phyloP scores from a whole-genome alignment of 2,329 filamentous ascomycete genomes.

The Xylariaceae sp. region DNA sequence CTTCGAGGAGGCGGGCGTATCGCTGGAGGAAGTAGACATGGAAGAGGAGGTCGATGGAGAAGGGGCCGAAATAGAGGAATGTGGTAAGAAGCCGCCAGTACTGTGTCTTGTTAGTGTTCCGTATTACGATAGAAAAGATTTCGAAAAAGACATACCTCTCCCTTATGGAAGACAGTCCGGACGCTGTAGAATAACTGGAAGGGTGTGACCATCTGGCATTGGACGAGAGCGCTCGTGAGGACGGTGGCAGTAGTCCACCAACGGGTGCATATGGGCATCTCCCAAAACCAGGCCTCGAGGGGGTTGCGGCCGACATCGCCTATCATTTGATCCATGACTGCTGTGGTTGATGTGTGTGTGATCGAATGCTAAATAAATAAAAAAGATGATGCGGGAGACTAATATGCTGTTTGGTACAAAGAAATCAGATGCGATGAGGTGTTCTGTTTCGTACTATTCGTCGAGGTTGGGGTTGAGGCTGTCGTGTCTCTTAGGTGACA shows the following conservation, averaged over 20 bases:
- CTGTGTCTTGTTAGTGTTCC: conserved; percentile 41
- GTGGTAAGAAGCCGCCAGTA: conserved; percentile 97
- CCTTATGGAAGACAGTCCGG: conserved; percentile 83
- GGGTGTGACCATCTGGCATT: conserved; percentile 86
- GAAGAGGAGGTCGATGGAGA: conserved; percentile 91
- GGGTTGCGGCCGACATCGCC: conserved; percentile 64
- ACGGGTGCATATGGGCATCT: conserved; percentile 93
- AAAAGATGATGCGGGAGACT: no score
- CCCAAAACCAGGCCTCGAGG: conserved; percentile 96
- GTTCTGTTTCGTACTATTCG: no score
- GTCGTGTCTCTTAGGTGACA: no score
- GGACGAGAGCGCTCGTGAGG: conserved; percentile 80
- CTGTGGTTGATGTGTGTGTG: background rate
- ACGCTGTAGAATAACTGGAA: conserved; percentile 98
- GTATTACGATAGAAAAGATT: conserved; percentile 9
- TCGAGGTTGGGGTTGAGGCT: no score
- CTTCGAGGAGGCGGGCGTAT: conserved; percentile 91
- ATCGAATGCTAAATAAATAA: no score
- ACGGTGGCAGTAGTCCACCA: conserved; percentile 97
- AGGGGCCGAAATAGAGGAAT: conserved; percentile 94
- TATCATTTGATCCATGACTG: conserved; percentile 55
- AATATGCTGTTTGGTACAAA: no score
- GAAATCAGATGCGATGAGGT: no score
- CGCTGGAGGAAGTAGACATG: conserved; percentile 98
- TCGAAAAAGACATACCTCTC: conserved; percentile 63